Evolutionary conservation across 1,139 yeast genomes (phyloP).

Genomic region (Oligophagozyma castellii): DNA sequence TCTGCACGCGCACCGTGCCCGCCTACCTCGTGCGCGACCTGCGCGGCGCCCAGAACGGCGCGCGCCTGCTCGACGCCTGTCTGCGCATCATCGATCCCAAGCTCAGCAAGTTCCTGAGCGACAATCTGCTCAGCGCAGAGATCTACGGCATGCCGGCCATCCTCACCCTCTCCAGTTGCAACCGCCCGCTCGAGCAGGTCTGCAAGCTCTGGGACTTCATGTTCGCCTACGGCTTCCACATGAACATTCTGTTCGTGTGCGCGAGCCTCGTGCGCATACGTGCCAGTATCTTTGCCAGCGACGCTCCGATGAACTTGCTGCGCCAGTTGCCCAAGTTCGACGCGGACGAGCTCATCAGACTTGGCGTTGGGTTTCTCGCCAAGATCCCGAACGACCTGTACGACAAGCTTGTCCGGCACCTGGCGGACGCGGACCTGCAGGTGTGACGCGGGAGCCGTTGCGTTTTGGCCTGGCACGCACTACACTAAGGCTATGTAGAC

Average conservation of each 20-base stretch:
- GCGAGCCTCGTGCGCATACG: slow-evolving; percentile 71
- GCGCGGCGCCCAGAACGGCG: slow-evolving; percentile 76
- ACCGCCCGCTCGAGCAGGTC: slow-evolving; percentile 71
- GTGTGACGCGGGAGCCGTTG: no score
- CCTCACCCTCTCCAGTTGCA: slow-evolving; percentile 76
- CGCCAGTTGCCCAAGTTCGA: slow-evolving; percentile 62
- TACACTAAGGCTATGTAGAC: no score
- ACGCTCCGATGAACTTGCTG: slow-evolving; percentile 57
- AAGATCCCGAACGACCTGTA: slow-evolving; percentile 58
- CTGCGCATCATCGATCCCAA: slow-evolving; percentile 62
- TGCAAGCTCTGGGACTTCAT: slow-evolving; percentile 78
- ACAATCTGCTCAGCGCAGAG: slow-evolving; percentile 48
- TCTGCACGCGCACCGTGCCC: slow-evolving; percentile 43
- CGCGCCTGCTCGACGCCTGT: slow-evolving; percentile 53
- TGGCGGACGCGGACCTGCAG: slow-evolving; percentile 44
- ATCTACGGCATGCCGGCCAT: slow-evolving; percentile 85
- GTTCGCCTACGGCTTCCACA: slow-evolving; percentile 83
- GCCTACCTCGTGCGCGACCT: slow-evolving; percentile 65
- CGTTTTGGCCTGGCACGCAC: no score
- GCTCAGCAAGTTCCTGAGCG: slow-evolving; percentile 40
- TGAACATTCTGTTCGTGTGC: slow-evolving; percentile 72
- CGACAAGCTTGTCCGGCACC: slow-evolving; percentile 57
- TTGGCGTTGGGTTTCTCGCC: slow-evolving; percentile 71
- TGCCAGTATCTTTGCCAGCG: slow-evolving; percentile 39
- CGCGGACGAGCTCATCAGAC: slow-evolving; percentile 62